Evolutionary conservation across 495 filamentous ascomycete genomes (phyloP).

Genomic region (Penicillium macrosclerotiorum): DNA sequence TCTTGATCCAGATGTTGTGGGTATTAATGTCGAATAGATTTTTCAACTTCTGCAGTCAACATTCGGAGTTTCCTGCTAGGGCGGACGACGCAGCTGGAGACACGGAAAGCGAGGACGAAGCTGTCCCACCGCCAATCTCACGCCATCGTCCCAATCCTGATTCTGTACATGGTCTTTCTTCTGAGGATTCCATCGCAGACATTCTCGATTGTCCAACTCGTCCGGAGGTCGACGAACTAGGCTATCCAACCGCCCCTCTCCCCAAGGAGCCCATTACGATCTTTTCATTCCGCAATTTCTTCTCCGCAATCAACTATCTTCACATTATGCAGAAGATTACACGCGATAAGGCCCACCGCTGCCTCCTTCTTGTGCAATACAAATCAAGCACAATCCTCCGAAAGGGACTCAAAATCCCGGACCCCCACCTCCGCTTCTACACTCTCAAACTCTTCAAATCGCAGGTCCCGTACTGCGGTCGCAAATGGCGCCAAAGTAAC

Average conservation of each 20-base stretch:
- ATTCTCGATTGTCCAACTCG: slow-evolving; percentile 43
- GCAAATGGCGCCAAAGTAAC: slow-evolving; percentile 96
- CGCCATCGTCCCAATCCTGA: slow-evolving; percentile 46
- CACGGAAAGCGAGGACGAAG: slow-evolving; percentile 61
- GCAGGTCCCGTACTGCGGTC: slow-evolving; percentile 94
- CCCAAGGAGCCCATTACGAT: slow-evolving; percentile 81
- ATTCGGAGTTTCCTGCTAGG: too few species aligned
- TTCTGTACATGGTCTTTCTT: slow-evolving; percentile 23
- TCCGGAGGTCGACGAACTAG: slow-evolving; percentile 86
- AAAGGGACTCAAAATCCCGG: slow-evolving; percentile 85
- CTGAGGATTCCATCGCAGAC: slow-evolving; percentile 35
- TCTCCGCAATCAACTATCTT: slow-evolving; percentile 87
- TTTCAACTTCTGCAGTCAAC: slow-evolving; percentile 78
- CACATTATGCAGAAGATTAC: slow-evolving; percentile 97
- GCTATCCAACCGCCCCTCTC: slow-evolving; percentile 60
- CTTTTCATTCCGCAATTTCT: slow-evolving; percentile 93
- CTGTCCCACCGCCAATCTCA: slow-evolving; percentile 78
- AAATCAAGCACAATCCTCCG: slow-evolving; percentile 87
- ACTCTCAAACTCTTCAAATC: slow-evolving; percentile 98
- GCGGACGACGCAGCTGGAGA: slow-evolving; percentile 26
- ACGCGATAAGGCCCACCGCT: slow-evolving; percentile 89
- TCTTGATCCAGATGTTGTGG: background rate
- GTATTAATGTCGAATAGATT: slow-evolving; percentile 58
- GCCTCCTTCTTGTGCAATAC: slow-evolving; percentile 89
- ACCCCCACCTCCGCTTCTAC: slow-evolving; percentile 83